Percentiles rank a stretch among this genome's conserved stretches.
These are phyloP conservation scores for Elaeis guineensis DNA, from an alignment of 176 grass and related monocot species.

Conservation along the genomic window DNA sequence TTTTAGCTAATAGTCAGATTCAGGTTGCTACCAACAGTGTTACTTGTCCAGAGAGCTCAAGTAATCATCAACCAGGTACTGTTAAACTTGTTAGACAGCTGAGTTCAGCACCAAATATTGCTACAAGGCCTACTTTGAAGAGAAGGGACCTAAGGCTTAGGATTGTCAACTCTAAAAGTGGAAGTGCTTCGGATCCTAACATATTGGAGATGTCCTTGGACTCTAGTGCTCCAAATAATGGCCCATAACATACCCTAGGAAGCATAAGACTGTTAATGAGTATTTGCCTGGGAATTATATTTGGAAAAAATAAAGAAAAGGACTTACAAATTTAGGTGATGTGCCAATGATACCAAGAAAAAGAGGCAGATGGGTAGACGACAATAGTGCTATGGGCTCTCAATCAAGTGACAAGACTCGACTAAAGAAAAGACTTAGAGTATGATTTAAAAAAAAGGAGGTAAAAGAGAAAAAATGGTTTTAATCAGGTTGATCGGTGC, in stretches of 20 bases:
- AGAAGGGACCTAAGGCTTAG: constrained; percentile 82
- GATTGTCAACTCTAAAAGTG: constrained; percentile 51
- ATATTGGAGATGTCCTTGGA: constrained; percentile 18
- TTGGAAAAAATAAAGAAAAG: constrained; percentile 46
- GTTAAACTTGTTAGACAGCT: too few species aligned
- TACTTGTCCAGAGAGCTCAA: too few species aligned
- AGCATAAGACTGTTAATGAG: constrained; percentile 48
- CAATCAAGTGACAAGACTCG: constrained; percentile 19
- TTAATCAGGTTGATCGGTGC: too few species aligned
- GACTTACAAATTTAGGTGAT: constrained; percentile 24
- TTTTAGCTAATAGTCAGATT: too few species aligned
- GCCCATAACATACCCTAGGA: constrained; percentile 23
- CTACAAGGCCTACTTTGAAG: too few species aligned
- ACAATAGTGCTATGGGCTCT: constrained; percentile 20
- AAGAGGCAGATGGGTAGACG: constrained; percentile 37
- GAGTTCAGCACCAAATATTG: too few species aligned
- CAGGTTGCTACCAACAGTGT: too few species aligned
- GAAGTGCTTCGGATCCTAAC: constrained; percentile 26
- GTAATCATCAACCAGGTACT: too few species aligned
- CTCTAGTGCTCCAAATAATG: constrained; percentile 26
- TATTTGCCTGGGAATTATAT: constrained; percentile 28
- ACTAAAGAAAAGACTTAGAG: too few species aligned
- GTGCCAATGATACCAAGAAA: constrained; percentile 27
- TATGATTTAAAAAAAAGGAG: too few species aligned
- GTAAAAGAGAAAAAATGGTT: too few species aligned